Evolutionary conservation across 495 filamentous ascomycete species (phyloP), one percentile per base, ranked within the genome.

Genomic region (Astrothelium subdiscretum): DNA sequence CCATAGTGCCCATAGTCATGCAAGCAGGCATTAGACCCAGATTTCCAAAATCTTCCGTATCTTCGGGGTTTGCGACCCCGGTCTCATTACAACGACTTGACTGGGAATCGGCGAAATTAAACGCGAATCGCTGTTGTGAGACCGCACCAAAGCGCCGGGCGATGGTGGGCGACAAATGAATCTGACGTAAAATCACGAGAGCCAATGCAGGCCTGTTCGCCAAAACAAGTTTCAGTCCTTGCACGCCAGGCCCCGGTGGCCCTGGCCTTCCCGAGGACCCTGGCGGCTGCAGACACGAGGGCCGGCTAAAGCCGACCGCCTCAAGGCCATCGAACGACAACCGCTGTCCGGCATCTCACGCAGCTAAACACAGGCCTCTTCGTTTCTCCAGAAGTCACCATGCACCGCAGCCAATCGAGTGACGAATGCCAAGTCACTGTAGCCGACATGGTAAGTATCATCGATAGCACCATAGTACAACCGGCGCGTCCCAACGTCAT

Each of bases 201-300:
- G 48, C 48, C 48, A 54, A 54, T 54, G 24, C 6, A n/a, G 6
- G 22, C 24, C 5, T 54, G 22, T 54, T 20, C 8, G 8, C 24
- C 5, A 54, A 54, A 54, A 54, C 48, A 54, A 54, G 48, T 54
- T 54, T 54, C 22, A 54, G 48, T 29, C 48, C 42, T 48, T 48
- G 42, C 42, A 8, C 11, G 5, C 35, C 15, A 6, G 35, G 35
- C 15, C 42, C 24, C 24, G 20, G 24, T 24, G 48, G 8, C 8
- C 5, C 24, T 11, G 22, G 8, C 20, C 12, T 20, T 11, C n/a
- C 6, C 20, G 24, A 29, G 24, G 24, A 29, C 48, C 48, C 48
- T 54, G 48, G 48, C 48, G 48, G 48, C 48, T 54, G 48, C 48
- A 29, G 24, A 29, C 4, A 0, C 48, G 6, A 27, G 22, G 43